Conservation (phyloP, 768 basidiomycete genomes). For the Plicaturopsis crispa region DNA sequence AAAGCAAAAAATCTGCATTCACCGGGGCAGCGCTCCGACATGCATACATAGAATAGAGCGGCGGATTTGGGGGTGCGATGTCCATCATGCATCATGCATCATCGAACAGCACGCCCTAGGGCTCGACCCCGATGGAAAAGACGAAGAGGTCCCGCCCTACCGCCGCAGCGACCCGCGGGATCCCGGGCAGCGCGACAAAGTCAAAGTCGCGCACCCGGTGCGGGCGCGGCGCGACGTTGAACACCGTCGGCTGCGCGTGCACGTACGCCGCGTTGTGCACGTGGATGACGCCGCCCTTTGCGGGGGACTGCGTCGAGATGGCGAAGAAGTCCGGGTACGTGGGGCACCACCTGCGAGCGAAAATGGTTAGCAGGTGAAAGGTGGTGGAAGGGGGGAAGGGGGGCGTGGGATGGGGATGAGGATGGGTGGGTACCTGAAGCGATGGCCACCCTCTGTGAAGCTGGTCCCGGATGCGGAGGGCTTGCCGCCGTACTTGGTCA, state of each 20-base stretch:
- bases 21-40: no score
- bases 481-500: constrained; percentile 67
- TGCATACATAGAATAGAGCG: no score
- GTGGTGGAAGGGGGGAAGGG: not conserved
- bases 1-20: no score
- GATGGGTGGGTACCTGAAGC: constrained; percentile 50
- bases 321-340: constrained; percentile 75
- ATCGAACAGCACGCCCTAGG: no score
- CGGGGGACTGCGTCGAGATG: constrained; percentile 52
- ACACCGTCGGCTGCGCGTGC: constrained; percentile 54
- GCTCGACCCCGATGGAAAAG: constrained; percentile 60
- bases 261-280: constrained; percentile 62
- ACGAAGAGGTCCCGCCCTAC: constrained; percentile 52
- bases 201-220: constrained; percentile 69
- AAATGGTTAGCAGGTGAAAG: not conserved
- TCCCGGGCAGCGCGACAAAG: constrained; percentile 54
- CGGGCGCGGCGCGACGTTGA: constrained; percentile 53
- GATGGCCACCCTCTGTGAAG: constrained; percentile 59
- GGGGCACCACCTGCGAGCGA: constrained; percentile 60
- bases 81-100: no score
- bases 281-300: constrained; percentile 59
- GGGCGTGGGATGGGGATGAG: constrained; percentile 3
- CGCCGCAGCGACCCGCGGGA: constrained; percentile 62
- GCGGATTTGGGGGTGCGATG: no score
- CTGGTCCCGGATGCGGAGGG: constrained; percentile 54